These are phyloP conservation scores for Pseudozyma hubeiensis DNA, from an alignment of 1,284 basidiomycete species.

Conservation along the genomic window DNA sequence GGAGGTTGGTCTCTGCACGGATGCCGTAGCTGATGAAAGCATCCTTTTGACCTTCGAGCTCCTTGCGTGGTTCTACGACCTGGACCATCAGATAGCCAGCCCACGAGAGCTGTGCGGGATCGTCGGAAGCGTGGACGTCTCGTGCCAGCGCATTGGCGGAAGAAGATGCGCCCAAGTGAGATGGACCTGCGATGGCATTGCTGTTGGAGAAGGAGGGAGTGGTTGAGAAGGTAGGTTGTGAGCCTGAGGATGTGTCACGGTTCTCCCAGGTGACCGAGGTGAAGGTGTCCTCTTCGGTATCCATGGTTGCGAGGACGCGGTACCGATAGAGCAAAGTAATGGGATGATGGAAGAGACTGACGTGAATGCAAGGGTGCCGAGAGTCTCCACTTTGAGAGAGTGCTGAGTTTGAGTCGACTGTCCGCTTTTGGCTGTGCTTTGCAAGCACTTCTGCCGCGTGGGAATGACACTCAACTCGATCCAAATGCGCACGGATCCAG, in stretches of 20 bases:
- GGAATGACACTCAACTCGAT: too few species aligned
- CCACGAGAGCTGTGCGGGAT: conserved; percentile 49
- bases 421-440: too few species aligned
- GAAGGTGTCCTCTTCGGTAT: conserved; percentile 59
- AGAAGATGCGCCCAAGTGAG: conserved; percentile 14
- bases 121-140: conserved; percentile 22
- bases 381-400: neutral
- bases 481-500: too few species aligned
- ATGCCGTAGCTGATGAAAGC: conserved; percentile 95
- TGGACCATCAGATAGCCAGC: conserved; percentile 72
- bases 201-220: conserved; percentile 22
- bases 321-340: too few species aligned
- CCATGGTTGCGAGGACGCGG: conserved; percentile 15
- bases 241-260: conserved; percentile 27
- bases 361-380: too few species aligned
- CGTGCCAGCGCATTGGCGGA: conserved; percentile 21
- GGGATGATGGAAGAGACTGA: too few species aligned
- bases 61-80: conserved; percentile 92
- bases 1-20: conserved; percentile 84
- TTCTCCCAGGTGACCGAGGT: conserved; percentile 64
- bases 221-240: conserved; percentile 36
- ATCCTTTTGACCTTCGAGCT: conserved; percentile 88
- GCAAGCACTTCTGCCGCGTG: too few species aligned
- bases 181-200: conserved; percentile 33
- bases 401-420: neutral